A percentile compares a stretch with the other conserved stretches of the same genome.
These are phyloP conservation scores for Patellifolia procumbens DNA, from an alignment of 179 eudicot species.

Conservation along the genomic window DNA sequence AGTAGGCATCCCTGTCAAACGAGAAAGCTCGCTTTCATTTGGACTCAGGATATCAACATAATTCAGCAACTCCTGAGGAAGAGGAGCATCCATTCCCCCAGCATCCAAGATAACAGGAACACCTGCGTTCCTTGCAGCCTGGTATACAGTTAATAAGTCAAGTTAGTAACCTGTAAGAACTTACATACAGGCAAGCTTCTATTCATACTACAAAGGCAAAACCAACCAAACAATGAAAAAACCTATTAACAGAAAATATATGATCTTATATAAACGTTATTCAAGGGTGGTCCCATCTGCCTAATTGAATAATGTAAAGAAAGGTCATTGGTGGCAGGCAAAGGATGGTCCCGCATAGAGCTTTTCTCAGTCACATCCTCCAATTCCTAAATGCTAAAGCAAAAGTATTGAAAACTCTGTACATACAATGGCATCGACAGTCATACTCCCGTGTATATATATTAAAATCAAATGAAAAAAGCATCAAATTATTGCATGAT, in stretches of 20 bases:
- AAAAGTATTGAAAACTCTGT: too few species aligned
- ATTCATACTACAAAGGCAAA: neutral
- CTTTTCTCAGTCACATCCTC: too few species aligned
- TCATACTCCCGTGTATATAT: too few species aligned
- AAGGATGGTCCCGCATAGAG: too few species aligned
- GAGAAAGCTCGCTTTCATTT: conserved; percentile 88
- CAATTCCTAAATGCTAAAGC: too few species aligned
- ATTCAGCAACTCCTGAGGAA: conserved; percentile 65
- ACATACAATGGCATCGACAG: too few species aligned
- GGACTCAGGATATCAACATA: conserved; percentile 67
- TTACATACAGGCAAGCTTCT: neutral
- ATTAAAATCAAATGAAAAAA: too few species aligned
- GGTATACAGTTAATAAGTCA: conserved; percentile 15
- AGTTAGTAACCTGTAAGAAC: neutral
- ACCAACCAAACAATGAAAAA: neutral
- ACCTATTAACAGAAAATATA: neutral
- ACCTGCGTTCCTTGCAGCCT: conserved; percentile 79
- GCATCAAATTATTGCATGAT: too few species aligned
- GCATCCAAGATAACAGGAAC: conserved; percentile 85
- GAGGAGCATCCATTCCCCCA: conserved; percentile 86
- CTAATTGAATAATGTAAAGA: too few species aligned
- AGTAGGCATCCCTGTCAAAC: conserved; percentile 76
- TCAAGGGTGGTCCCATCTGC: neutral
- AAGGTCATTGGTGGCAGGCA: neutral
- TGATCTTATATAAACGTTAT: neutral